These are phyloP conservation scores for Lasiosphaeria hispida DNA, from an alignment of 495 filamentous ascomycete species.

Conservation along the genomic window DNA sequence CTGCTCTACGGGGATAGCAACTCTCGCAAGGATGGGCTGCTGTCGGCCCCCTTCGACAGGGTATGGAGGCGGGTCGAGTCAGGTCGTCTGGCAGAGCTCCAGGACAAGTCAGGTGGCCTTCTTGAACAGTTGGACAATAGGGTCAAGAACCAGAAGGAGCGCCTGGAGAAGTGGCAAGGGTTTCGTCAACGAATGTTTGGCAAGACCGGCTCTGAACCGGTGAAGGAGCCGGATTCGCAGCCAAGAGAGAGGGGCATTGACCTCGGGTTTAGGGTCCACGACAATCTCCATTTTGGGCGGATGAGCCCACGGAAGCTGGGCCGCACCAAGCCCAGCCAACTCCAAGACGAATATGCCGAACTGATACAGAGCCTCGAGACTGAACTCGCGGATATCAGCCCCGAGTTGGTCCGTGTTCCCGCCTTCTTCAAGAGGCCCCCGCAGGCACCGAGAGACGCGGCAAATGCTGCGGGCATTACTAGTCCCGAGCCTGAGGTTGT, in stretches of 20 bases:
- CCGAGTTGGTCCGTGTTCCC: conserved; percentile 3
- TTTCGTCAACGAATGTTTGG: conserved; percentile 55
- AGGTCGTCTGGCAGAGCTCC: conserved; percentile 52
- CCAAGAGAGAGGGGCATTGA: conserved; percentile 40
- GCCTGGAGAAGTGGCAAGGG: conserved; percentile 70
- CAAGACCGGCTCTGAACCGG: conserved; percentile 23
- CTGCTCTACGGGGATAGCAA: conserved; percentile 63
- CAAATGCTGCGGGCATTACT: neutral
- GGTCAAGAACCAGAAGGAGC: conserved; percentile 57
- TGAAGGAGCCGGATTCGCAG: conserved; percentile 18
- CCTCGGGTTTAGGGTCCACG: conserved; percentile 50
- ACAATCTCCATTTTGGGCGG: conserved; percentile 32
- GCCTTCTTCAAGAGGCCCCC: conserved; percentile 28
- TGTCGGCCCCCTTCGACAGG: conserved; percentile 61
- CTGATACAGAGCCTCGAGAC: conserved; percentile 41
- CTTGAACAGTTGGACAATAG: conserved; percentile 62
- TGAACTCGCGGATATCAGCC: conserved; percentile 36
- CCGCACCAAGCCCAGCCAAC: conserved; percentile 11
- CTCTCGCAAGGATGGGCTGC: conserved; percentile 57
- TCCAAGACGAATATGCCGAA: conserved; percentile 42
- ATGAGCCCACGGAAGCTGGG: conserved; percentile 29
- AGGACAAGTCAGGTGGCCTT: conserved; percentile 44
- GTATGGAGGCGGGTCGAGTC: conserved; percentile 62
- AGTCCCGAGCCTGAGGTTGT: conserved; percentile 31
- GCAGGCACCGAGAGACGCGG: conserved; percentile 8